phyloP scores from a whole-genome alignment of 257 asterid genomes.

The Petrea volubilis region DNA sequence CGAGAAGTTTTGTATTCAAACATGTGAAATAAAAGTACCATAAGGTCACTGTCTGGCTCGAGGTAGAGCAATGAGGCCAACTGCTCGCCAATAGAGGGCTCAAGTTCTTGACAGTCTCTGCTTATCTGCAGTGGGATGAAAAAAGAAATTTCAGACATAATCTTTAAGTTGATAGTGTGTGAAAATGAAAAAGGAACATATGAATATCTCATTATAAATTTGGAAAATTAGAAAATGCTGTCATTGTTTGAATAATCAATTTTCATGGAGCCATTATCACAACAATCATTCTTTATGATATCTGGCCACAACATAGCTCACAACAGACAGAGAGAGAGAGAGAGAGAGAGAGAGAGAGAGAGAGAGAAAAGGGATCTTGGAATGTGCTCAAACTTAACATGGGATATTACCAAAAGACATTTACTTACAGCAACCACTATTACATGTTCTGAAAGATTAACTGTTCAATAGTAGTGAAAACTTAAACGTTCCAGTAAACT shows the following conservation, averaged over 20 bases:
- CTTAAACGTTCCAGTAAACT: background rate
- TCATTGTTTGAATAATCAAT: background rate
- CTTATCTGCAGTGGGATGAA: constrained; percentile 73
- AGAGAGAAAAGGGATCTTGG: too few species aligned
- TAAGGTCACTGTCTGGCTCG: constrained; percentile 93
- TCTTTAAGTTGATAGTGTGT: too few species aligned
- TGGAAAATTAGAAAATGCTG: background rate
- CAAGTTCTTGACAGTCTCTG: constrained; percentile 94
- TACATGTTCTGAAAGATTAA: background rate
- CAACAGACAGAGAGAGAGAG: background rate
- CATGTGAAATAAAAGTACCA: constrained; percentile 59
- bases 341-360: background rate
- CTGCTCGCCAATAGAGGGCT: constrained; percentile 87
- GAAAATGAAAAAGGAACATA: background rate
- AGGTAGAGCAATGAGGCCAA: constrained; percentile 82
- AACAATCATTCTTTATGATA: background rate
- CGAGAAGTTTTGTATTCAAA: too few species aligned
- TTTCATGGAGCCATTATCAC: background rate
- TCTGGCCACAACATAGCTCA: background rate
- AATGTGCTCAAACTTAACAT: background rate
- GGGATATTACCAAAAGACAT: background rate
- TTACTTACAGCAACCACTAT: constrained; percentile 5
- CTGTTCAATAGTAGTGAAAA: background rate
- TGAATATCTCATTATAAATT: background rate
- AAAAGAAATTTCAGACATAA: too few species aligned